Evolutionary conservation across 2,329 filamentous ascomycete species (phyloP), one percentile per base, ranked within the genome.

Genomic region (Falciphora oryzae): DNA sequence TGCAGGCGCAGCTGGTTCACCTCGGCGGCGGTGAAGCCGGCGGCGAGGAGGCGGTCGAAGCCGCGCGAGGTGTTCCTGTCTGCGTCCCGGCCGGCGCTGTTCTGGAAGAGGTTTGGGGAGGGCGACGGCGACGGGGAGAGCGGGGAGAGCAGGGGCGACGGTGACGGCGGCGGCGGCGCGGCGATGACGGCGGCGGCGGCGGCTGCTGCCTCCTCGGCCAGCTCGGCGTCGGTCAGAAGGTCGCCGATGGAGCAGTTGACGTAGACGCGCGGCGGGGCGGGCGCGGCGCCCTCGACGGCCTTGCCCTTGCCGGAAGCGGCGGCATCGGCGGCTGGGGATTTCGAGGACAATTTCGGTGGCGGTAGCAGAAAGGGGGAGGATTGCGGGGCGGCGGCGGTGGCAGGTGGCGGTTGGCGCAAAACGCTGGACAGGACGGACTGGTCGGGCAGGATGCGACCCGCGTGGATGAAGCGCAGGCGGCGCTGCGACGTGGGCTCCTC

Each of bases 181-280:
- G 44, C 44, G 18, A 38, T 74, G 65, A n/a, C n/a, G n/a, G n/a
- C 44, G 38, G 73, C 71, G 72, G 76, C 72, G 57, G 82, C 82
- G 74, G 91, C 88, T 4, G 79, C 78, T 1, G 79, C 81, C 65
- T 78, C 75, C 18, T 81, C 82, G 1, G 82, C 83, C 28, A 98
- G 84, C 65, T 97, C 92, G 0, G 80, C 73, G 16, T 84, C 73
- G 0, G 89, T 85, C 16, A 98, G 83, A 31, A 85, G 80, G 74
- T 91, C 88, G 64, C 93, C 93, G 65, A 98, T 91, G 68, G 92
- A 94, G 82, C 94, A 98, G 79, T 96, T 96, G 67, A 98, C 89
- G 75, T 96, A 97, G 71, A 96, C 85, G 59, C 89, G 84, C 53
- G 81, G 80, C 1, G 76, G 68, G 38, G 78, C 74, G 18, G 74